Evolutionary conservation across 2,329 filamentous ascomycete species (phyloP).

Genomic region (Zalaria obscura): DNA sequence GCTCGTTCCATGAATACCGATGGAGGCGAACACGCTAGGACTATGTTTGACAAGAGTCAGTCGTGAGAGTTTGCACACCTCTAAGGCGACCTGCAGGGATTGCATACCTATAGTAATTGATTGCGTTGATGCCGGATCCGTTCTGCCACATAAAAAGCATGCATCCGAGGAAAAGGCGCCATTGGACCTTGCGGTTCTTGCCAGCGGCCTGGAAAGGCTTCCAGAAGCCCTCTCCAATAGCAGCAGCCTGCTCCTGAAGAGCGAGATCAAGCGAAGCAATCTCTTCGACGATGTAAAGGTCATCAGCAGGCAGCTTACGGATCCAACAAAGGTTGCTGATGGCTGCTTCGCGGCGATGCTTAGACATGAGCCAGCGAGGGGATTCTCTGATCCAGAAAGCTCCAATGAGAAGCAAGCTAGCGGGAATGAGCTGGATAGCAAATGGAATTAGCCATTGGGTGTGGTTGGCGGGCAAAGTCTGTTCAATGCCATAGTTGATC

Average conservation of each 20-base stretch:
- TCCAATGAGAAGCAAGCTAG: slow-evolving; percentile 38
- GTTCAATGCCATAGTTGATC: slow-evolving; percentile 32
- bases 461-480: slow-evolving; percentile 27
- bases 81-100: no score
- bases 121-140: slow-evolving; percentile 60
- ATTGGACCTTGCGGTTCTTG: slow-evolving; percentile 44
- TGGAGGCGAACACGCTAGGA: slow-evolving; percentile 52
- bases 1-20: slow-evolving; percentile 47
- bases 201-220: slow-evolving; percentile 49
- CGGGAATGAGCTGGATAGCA: slow-evolving; percentile 53
- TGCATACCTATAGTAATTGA: slow-evolving; percentile 49
- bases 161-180: slow-evolving; percentile 58
- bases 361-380: slow-evolving; percentile 29
- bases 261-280: slow-evolving; percentile 56
- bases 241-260: slow-evolving; percentile 46
- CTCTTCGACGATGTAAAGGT: slow-evolving; percentile 61
- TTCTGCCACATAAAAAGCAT: slow-evolving; percentile 73
- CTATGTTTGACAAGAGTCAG: slow-evolving; percentile 12
- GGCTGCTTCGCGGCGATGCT: slow-evolving; percentile 25
- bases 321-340: slow-evolving; percentile 44
- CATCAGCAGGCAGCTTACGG: slow-evolving; percentile 39
- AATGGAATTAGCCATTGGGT: slow-evolving; percentile 36
- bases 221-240: slow-evolving; percentile 60
- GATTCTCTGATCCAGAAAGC: slow-evolving; percentile 29
- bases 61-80: no score